These are phyloP conservation scores for Diaporthe sp. DNA, from an alignment of 2,329 filamentous ascomycete species.

Conservation along the genomic window DNA sequence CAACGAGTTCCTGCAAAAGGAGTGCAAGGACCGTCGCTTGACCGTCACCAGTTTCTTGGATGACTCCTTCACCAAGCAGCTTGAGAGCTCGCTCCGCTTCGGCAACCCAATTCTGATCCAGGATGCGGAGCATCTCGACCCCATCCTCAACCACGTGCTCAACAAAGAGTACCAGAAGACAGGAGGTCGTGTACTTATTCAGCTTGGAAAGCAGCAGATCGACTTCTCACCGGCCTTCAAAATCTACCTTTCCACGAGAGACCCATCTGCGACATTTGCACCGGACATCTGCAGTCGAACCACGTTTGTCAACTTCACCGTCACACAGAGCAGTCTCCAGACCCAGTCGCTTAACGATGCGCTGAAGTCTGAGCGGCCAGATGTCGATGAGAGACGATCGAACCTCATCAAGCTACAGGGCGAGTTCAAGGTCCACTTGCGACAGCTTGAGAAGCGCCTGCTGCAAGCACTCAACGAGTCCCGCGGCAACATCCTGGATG, in stretches of 20 bases:
- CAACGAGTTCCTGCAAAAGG: slow-evolving; percentile 94
- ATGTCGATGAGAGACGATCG: slow-evolving; percentile 95
- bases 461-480: slow-evolving; percentile 97
- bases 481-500: slow-evolving; percentile 96
- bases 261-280: slow-evolving; percentile 95
- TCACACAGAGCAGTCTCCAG: slow-evolving; percentile 98
- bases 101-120: slow-evolving; percentile 99
- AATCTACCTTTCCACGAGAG: slow-evolving; percentile 93
- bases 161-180: slow-evolving; percentile 99
- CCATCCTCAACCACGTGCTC: slow-evolving; percentile 96
- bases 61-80: slow-evolving; percentile 96
- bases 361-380: slow-evolving; percentile 95
- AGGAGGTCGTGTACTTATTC: slow-evolving; percentile 96
- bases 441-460: slow-evolving; percentile 93
- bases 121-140: slow-evolving; percentile 96
- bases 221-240: slow-evolving; percentile 98
- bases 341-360: slow-evolving; percentile 98
- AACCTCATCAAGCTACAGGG: slow-evolving; percentile 99
- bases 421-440: slow-evolving; percentile 98
- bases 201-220: slow-evolving; percentile 98
- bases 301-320: slow-evolving; percentile 99
- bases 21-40: slow-evolving; percentile 92
- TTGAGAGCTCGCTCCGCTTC: slow-evolving; percentile 96
- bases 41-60: slow-evolving; percentile 99
- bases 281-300: slow-evolving; percentile 98